phyloP scores from a whole-genome alignment of 2,329 filamentous ascomycete genomes.

The Leptographium radiaticola region DNA sequence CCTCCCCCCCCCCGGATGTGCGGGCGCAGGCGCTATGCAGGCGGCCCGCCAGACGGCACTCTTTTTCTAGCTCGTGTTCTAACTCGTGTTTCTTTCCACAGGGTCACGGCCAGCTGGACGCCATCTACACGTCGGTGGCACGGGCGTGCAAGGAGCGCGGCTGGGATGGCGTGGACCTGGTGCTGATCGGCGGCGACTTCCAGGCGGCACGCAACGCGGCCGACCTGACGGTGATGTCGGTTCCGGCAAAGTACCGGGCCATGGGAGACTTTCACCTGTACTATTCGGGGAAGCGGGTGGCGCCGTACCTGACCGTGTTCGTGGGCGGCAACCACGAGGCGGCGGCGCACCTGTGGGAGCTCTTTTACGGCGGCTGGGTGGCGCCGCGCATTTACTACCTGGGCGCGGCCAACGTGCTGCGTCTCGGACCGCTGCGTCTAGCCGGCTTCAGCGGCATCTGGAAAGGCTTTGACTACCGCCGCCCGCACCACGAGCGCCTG shows the following conservation, averaged over 20 bases:
- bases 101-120: conserved; percentile 85
- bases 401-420: conserved; percentile 80
- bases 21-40: too few relatives aligned
- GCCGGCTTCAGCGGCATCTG: conserved; percentile 88
- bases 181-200: conserved; percentile 95
- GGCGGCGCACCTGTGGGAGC: conserved; percentile 75
- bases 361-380: conserved; percentile 95
- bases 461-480: conserved; percentile 81
- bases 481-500: conserved; percentile 70
- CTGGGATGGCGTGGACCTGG: conserved; percentile 73
- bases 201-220: conserved; percentile 77
- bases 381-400: conserved; percentile 96
- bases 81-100: conserved; percentile 27
- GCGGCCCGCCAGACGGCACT: background rate
- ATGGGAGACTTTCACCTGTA: conserved; percentile 92
- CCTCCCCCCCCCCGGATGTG: background rate
- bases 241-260: conserved; percentile 73
- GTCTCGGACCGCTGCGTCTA: conserved; percentile 73
- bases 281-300: conserved; percentile 64
- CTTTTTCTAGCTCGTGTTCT: background rate
- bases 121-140: conserved; percentile 73
- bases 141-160: conserved; percentile 54
- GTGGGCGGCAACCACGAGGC: conserved; percentile 94
- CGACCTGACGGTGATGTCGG: conserved; percentile 80
- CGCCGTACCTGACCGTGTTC: conserved; percentile 85